Conservation (phyloP, 1,284 basidiomycete genomes). For the Phellopilus nigrolimitatus region DNA sequence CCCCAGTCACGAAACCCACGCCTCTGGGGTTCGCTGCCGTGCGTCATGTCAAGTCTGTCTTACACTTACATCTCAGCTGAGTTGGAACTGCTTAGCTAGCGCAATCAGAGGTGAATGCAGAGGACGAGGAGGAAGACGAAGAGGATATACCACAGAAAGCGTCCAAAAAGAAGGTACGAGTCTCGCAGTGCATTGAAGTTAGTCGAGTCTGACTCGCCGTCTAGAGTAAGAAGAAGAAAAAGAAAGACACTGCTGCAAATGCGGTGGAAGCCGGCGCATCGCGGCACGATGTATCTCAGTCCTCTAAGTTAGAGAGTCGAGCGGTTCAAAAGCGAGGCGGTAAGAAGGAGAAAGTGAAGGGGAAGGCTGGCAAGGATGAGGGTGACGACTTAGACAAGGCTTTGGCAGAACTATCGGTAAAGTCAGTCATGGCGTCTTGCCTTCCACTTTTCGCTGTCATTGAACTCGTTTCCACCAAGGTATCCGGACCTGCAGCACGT, state of each 20-base stretch:
- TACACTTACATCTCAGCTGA: background rate
- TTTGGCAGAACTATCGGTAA: constrained; percentile 74
- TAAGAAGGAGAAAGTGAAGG: constrained; percentile 62
- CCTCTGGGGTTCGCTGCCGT: constrained; percentile 55
- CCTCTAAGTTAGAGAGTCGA: constrained; percentile 31
- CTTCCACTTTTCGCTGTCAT: background rate
- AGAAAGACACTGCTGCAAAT: constrained; percentile 20
- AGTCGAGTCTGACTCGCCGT: background rate
- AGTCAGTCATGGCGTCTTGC: constrained; percentile 40
- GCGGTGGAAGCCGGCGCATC: constrained; percentile 21
- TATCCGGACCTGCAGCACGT: constrained; percentile 51
- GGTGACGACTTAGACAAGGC: constrained; percentile 79
- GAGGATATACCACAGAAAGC: constrained; percentile 34
- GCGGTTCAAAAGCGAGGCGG: constrained; percentile 36
- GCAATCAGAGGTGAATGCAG: constrained; percentile 30
- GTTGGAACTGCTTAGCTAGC: constrained; percentile 9
- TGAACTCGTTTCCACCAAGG: constrained; percentile 30
- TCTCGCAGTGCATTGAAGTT: background rate
- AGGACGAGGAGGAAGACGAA: constrained; percentile 33
- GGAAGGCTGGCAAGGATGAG: constrained; percentile 50
- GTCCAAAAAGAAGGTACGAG: constrained; percentile 42
- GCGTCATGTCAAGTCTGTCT: constrained; percentile 26
- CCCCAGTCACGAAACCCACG: constrained; percentile 25
- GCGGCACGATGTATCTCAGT: constrained; percentile 23
- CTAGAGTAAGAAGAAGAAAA: constrained; percentile 55